Conservation (phyloP, 805 yeast genomes). For the Komagataella populi region DNA sequence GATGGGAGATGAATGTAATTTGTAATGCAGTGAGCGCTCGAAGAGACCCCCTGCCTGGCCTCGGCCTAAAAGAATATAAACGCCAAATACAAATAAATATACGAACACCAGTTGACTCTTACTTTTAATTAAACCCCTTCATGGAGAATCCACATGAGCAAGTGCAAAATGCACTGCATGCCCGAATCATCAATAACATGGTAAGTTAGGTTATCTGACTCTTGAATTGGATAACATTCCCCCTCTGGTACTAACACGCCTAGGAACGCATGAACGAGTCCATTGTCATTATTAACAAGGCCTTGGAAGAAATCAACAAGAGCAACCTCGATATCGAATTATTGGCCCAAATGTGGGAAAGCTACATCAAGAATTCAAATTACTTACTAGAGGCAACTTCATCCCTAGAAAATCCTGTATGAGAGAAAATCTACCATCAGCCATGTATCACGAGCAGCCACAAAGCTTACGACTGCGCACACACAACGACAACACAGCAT, state of each 20-base stretch:
- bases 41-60: no score
- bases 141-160: conserved; percentile 87
- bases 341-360: conserved; percentile 68
- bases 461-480: background rate
- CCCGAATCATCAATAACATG: conserved; percentile 65
- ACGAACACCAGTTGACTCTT: background rate
- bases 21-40: no score
- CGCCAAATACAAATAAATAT: background rate
- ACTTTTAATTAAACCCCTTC: background rate
- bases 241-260: background rate
- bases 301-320: conserved; percentile 46
- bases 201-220: conserved; percentile 26
- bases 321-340: conserved; percentile 59
- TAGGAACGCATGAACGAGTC: conserved; percentile 65
- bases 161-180: conserved; percentile 60
- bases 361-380: conserved; percentile 55
- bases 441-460: background rate
- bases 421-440: background rate
- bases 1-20: no score
- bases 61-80: no score
- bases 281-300: conserved; percentile 46
- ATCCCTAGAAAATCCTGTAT: conserved; percentile 41
- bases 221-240: background rate
- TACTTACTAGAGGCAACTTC: conserved; percentile 58
- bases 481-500: background rate